Evolutionary conservation across 768 basidiomycete genomes (phyloP).

Genomic region (Tremella yokohamensis): DNA sequence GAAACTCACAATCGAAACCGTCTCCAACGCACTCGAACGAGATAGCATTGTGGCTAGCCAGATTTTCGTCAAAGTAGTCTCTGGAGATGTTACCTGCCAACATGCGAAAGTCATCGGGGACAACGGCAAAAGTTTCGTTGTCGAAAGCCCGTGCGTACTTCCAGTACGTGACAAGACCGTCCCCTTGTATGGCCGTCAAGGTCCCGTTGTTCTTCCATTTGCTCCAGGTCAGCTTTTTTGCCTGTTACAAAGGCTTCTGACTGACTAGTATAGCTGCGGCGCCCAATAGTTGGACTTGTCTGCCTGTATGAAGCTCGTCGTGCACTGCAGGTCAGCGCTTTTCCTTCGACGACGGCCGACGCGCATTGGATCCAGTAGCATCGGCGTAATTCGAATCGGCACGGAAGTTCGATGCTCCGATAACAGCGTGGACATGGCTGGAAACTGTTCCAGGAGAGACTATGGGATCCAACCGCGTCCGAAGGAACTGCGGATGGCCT

Average conservation of each 20-base stretch:
- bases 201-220: conserved; percentile 26
- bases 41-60: conserved; percentile 20
- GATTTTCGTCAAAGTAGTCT: conserved; percentile 12
- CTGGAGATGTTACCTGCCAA: conserved; percentile 23
- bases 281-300: conserved; percentile 34
- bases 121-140: conserved; percentile 14
- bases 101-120: conserved; percentile 36
- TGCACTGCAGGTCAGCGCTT: conserved; percentile 16
- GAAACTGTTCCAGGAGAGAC: conserved; percentile 38
- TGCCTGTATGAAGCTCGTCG: conserved; percentile 21
- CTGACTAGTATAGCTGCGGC: conserved; percentile 30
- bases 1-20: conserved; percentile 17
- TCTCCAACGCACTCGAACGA: conserved; percentile 24
- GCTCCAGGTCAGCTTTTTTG: conserved; percentile 7
- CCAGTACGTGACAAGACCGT: conserved; percentile 26
- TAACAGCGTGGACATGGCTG: conserved; percentile 42
- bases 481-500: conserved; percentile 9
- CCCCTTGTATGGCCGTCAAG: conserved; percentile 19
- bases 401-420: conserved; percentile 33
- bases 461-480: conserved; percentile 42
- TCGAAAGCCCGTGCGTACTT: conserved; percentile 8
- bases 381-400: conserved; percentile 9
- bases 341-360: neutral
- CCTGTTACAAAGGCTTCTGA: neutral
- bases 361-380: conserved; percentile 3